Evolutionary conservation across 108 stramenopile species (phyloP).

Genomic region (Aurantiochytrium sp.): DNA sequence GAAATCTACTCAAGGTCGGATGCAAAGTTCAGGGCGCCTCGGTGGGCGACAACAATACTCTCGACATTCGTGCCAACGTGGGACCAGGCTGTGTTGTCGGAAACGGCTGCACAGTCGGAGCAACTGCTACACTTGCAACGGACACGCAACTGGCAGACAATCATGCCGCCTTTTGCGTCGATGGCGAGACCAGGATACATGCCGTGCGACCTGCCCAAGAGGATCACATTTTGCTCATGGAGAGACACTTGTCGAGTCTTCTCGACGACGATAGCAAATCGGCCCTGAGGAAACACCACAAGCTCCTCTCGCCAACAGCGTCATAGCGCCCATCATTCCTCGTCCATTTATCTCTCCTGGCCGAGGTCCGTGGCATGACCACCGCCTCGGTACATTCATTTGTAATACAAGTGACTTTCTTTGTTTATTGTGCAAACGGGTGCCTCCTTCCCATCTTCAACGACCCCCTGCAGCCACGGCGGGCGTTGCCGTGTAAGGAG

Average conservation of each 20-base stretch:
- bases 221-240: neutral
- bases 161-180: neutral
- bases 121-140: neutral
- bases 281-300: neutral
- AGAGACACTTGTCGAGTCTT: neutral
- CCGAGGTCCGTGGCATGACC: no score
- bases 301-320: neutral
- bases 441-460: neutral
- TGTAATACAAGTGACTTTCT: no score
- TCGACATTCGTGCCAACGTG: neutral
- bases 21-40: neutral
- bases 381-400: no score
- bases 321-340: neutral
- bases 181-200: neutral
- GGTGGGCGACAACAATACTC: neutral
- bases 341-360: no score
- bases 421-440: no score
- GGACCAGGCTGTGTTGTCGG: neutral
- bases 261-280: neutral
- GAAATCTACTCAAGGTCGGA: neutral
- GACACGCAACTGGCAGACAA: neutral
- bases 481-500: neutral
- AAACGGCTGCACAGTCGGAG: neutral
- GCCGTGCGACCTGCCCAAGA: neutral
- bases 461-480: neutral